Evolutionary conservation across 2,329 filamentous ascomycete species (phyloP), one percentile per base, ranked within the genome.

Genomic region (Talaromyces sp.): DNA sequence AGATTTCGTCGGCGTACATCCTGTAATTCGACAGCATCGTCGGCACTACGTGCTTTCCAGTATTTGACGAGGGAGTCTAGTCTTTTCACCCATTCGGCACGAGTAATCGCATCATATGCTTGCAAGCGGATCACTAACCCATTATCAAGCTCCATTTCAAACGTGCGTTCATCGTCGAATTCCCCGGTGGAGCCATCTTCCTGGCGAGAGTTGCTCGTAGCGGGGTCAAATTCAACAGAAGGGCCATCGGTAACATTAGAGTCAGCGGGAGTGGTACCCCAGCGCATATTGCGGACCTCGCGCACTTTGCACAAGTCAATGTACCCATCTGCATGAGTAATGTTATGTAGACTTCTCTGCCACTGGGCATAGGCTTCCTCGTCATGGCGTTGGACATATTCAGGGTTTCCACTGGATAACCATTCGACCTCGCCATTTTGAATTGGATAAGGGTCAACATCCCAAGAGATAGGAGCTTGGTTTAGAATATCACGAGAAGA

Each of bases 81-180:
- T 24, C 85, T 78, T 29, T 75, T 76, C 51, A 86, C 80, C 86
- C 86, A 88, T 65, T 86, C 80, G 56, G 82, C 77, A 45, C 82
- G 80, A 3, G 84, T 83, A 14, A 70, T 65, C 49, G 76, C 75
- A 65, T 85, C 80, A 65, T 82, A 86, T 52, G 82, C 78, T 66
- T 84, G 82, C 7, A 88, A 73, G 11, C 83, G 82, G 36, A 88
- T 76, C 36, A 86, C 75, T 7, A 88, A 76, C 0, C 81, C 81
- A 64, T 87, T 87, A 43, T 80, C 77, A 58, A 88, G 75, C 9
- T 82, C 72, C 20, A 88, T 70, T 66, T 88, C 86, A 58, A 88
- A 84, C 0, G 80, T 81, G 7, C 81, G 78, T 27, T 82, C 78
- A 32, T 84, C 75, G 55, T 85, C 81, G 46, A 85, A 74, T 24